A percentile compares a stretch with the other conserved stretches of the same genome.
phyloP scores from a whole-genome alignment of 108 stramenopile genomes.

The Nitzschia putrida region DNA sequence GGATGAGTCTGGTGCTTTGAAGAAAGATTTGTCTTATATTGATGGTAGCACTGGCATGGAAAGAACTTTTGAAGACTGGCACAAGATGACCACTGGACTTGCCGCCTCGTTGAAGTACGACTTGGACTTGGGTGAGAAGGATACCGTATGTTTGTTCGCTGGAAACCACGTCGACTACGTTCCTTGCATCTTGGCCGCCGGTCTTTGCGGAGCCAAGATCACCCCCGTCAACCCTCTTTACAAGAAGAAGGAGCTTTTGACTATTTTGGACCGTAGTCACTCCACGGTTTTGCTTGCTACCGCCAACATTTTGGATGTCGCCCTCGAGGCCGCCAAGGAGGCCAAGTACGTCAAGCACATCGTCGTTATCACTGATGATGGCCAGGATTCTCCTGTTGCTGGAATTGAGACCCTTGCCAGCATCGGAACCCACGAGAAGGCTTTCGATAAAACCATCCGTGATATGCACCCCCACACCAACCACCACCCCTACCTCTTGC shows the following conservation, averaged over 20 bases:
- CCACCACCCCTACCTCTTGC: slow-evolving; percentile 69
- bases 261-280: slow-evolving; percentile 56
- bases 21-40: slow-evolving; percentile 58
- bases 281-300: slow-evolving; percentile 71
- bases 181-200: slow-evolving; percentile 66
- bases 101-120: slow-evolving; percentile 54
- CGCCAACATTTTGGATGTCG: slow-evolving; percentile 57
- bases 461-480: slow-evolving; percentile 50
- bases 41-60: slow-evolving; percentile 69
- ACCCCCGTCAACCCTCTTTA: slow-evolving; percentile 86
- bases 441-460: slow-evolving; percentile 36
- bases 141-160: slow-evolving; percentile 68
- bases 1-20: slow-evolving; percentile 11
- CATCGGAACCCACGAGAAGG: slow-evolving; percentile 35
- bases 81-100: slow-evolving; percentile 46
- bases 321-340: slow-evolving; percentile 58
- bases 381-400: slow-evolving; percentile 44
- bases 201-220: slow-evolving; percentile 69
- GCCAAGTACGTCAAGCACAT: slow-evolving; percentile 50
- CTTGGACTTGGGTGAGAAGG: slow-evolving; percentile 43
- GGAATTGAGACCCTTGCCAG: slow-evolving; percentile 51
- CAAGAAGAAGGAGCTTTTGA: slow-evolving; percentile 53
- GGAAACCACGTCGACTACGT: slow-evolving; percentile 88
- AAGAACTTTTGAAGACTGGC: slow-evolving; percentile 65
- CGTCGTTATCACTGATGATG: slow-evolving; percentile 63